Percentiles rank a stretch among this genome's conserved stretches.
Conservation (phyloP, 2,329 filamentous ascomycete species). For the Pestalotiopsis sp. region DNA sequence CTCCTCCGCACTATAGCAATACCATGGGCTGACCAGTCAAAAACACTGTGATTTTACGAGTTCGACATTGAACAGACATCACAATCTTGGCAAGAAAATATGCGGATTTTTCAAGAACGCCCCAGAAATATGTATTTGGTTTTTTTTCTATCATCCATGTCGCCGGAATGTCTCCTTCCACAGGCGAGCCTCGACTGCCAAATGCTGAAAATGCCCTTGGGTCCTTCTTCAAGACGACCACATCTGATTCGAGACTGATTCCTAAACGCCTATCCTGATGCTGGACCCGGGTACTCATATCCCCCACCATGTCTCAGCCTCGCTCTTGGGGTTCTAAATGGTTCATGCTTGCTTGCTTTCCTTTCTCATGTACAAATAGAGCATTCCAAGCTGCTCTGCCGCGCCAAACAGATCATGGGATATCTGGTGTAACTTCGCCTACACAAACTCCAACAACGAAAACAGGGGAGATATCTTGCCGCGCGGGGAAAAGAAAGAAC, state of each 20-base stretch:
- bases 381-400: background rate
- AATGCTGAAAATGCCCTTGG: slow-evolving; percentile 7
- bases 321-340: slow-evolving; percentile 10
- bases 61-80: background rate
- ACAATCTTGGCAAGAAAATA: background rate
- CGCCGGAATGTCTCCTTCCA: slow-evolving; percentile 1
- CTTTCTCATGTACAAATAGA: slow-evolving; percentile 7
- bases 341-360: background rate
- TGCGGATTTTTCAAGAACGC: background rate
- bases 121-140: background rate
- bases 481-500: slow-evolving; percentile 7
- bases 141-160: background rate
- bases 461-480: slow-evolving; percentile 15
- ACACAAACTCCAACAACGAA: slow-evolving; percentile 2
- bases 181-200: slow-evolving; percentile 1
- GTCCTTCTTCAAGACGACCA: background rate
- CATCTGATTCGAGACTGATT: background rate
- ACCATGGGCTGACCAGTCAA: background rate
- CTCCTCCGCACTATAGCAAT: background rate
- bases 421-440: background rate
- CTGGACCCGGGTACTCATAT: background rate
- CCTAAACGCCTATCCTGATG: slow-evolving; percentile 15
- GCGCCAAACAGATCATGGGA: slow-evolving; percentile 1
- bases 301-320: background rate
- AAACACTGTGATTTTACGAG: too few relatives aligned